These are phyloP conservation scores for Thymus mandschuricus DNA, from an alignment of 257 asterid species.

Conservation along the genomic window DNA sequence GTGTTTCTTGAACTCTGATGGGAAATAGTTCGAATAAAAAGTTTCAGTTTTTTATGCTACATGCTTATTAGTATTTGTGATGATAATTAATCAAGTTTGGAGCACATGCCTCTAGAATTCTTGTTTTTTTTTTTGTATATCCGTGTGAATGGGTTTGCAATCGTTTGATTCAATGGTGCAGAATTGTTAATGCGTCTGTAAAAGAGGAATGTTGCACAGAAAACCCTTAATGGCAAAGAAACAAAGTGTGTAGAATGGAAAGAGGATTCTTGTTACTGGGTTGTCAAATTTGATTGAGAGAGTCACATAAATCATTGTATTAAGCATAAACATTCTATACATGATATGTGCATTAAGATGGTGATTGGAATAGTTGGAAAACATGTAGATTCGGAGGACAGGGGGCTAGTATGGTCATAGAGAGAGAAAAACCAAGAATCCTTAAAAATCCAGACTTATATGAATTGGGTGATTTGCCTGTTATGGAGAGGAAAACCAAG, in stretches of 20 bases:
- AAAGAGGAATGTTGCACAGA: conserved; percentile 27
- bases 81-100: conserved; percentile 27
- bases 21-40: background rate
- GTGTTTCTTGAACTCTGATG: conserved; percentile 29
- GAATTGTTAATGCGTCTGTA: conserved; percentile 16
- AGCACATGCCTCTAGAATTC: conserved; percentile 26
- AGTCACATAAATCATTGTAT: conserved; percentile 3
- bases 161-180: conserved; percentile 29
- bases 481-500: conserved; percentile 27
- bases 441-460: background rate
- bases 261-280: conserved; percentile 28
- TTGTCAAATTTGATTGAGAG: conserved; percentile 19
- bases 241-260: conserved; percentile 16
- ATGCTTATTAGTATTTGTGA: conserved; percentile 25
- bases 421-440: conserved; percentile 26
- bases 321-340: conserved; percentile 24
- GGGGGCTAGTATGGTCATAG: background rate
- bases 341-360: conserved; percentile 26
- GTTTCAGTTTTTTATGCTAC: background rate
- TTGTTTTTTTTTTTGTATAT: conserved; percentile 32
- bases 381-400: conserved; percentile 9
- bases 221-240: conserved; percentile 30
- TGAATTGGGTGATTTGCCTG: background rate
- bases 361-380: conserved; percentile 1
- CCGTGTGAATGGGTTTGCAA: conserved; percentile 34